phyloP scores from a whole-genome alignment of 2,329 filamentous ascomycete genomes.

The Diaporthe nobilis region DNA sequence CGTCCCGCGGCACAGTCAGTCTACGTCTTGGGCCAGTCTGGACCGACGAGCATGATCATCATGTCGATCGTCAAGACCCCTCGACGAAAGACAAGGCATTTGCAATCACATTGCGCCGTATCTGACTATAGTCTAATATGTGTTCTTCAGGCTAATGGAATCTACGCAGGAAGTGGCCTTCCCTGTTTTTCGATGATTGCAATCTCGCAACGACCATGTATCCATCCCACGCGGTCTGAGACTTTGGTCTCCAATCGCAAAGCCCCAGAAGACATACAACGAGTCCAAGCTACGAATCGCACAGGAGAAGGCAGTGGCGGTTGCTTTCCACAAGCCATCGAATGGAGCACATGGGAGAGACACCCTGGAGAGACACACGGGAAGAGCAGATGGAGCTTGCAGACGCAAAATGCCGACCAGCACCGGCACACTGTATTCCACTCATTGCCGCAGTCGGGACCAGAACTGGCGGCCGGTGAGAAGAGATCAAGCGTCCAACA shows the following conservation, averaged over 20 bases:
- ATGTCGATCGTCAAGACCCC: not conserved
- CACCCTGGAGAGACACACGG: too few species aligned
- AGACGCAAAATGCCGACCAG: too few species aligned
- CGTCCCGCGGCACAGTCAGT: not conserved
- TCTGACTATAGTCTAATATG: not conserved
- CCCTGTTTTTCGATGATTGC: not conserved
- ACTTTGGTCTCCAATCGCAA: not conserved
- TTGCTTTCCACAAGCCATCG: too few species aligned
- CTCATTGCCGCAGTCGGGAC: too few species aligned
- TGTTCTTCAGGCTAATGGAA: not conserved
- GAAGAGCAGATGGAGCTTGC: too few species aligned
- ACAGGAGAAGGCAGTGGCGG: too few species aligned
- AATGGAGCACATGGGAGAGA: too few species aligned
- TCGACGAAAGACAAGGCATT: not conserved
- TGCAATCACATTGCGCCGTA: not conserved
- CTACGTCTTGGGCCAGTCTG: not conserved
- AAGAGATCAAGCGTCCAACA: too few species aligned
- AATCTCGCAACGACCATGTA: not conserved
- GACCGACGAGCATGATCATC: not conserved
- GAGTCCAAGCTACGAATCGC: too few species aligned
- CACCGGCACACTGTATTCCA: too few species aligned
- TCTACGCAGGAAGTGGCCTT: not conserved
- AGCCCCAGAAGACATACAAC: not conserved
- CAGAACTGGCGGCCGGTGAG: too few species aligned
- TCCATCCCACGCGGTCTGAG: not conserved